A percentile compares a stretch with the other conserved stretches of the same genome.
These are phyloP conservation scores for Annona cherimola DNA, from an alignment of 164 flowering plant genomes.

Conservation along the genomic window DNA sequence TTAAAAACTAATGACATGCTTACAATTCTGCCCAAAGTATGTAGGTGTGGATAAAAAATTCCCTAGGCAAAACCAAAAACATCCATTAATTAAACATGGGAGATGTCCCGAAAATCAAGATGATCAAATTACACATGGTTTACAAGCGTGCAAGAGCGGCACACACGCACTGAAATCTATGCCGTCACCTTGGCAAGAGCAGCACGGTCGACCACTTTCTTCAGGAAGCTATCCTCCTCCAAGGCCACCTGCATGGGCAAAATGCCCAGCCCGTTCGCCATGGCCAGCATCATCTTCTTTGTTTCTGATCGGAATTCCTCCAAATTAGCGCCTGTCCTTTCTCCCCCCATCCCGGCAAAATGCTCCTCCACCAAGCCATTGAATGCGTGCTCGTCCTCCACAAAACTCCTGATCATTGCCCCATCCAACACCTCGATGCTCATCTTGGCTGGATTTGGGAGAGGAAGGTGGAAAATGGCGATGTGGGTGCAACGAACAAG, in stretches of 20 bases:
- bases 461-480: too few relatives aligned
- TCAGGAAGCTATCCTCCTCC: too few relatives aligned
- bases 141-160: neutral
- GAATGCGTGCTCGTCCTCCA: constrained; percentile 3
- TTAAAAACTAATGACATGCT: too few relatives aligned
- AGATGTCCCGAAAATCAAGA: neutral
- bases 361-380: neutral
- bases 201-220: too few relatives aligned
- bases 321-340: too few relatives aligned
- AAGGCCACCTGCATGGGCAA: too few relatives aligned
- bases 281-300: too few relatives aligned
- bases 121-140: neutral
- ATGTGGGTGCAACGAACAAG: too few relatives aligned
- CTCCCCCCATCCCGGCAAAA: neutral
- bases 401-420: neutral
- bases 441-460: neutral
- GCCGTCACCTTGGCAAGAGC: neutral
- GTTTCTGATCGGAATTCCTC: too few relatives aligned
- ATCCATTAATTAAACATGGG: neutral
- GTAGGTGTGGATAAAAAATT: neutral
- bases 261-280: too few relatives aligned
- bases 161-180: too few relatives aligned
- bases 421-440: constrained; percentile 7
- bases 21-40: too few relatives aligned
- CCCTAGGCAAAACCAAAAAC: neutral